Base-by-base conservation (phyloP, 306 rosid genomes). In the Nissolia schottii region DNA sequence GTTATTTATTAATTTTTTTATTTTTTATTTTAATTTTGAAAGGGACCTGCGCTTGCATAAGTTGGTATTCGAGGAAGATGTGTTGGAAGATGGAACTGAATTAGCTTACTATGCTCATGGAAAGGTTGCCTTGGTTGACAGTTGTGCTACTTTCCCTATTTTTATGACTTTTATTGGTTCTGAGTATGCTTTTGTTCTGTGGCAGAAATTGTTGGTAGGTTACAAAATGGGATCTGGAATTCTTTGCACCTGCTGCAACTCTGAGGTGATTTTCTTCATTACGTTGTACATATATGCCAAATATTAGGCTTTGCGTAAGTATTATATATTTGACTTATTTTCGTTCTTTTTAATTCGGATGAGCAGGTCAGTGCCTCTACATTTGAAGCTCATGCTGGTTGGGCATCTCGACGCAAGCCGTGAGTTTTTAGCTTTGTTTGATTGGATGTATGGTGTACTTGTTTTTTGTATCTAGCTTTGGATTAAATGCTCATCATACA, bases 301-400 rank as follows among this genome's bases (percentile, higher is more conserved):
- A 14, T 19, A 40, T 75, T 64, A 37, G 40, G 56, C 28, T 11
- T 31, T n/a, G n/a, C n/a, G n/a, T n/a, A 10, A 1, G 11, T 37
- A 3, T 10, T 13, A 7, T 31, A 61, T 19, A 20, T 76, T 60
- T 73, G 55, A 71, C 25, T n/a, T 58, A 50, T 70, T 27, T 16
- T 6, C 48, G 22, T 53, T 3, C 38, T 3, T 31, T 32, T 24
- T 8, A 3, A n/a, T 31, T 14, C 66, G 28, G 15, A 40, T 54
- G 73, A 55, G 59, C 88, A 93, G 98, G 89, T 95, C 32, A 95
- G 99, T 73, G 89, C 99, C 35, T 95, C 99, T 2, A 85, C 65
- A 59, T 95, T 95, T 83, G 99, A 95, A 88, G 89, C 93, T 61
- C 99, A 95, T 88, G 99, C 99, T 78, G 99, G 97, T 32, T 89